Base-by-base conservation (phyloP, 2,329 filamentous ascomycete genomes). In the Trichoderma atrobrunneum region DNA sequence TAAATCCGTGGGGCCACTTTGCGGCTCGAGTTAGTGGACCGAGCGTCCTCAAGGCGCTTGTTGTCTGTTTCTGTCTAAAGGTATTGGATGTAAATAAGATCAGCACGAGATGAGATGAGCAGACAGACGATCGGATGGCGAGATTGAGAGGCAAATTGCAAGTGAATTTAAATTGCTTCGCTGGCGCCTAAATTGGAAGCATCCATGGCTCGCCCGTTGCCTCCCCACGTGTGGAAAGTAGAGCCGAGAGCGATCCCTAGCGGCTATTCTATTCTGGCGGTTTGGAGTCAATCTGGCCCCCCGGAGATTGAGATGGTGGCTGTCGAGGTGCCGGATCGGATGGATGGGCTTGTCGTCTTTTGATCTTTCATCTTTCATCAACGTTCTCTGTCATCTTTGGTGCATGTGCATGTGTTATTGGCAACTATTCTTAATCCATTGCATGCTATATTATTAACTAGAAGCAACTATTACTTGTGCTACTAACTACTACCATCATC, bases 161-260 rank as follows among this genome's bases (percentile, higher is more conserved):
- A 60, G 32, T 34, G 57, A 60, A 7, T 34, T 43, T 57, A 69
- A 51, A 36, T 70, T 32, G 39, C 39, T 43, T 54, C 32, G 28
- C 56, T 32, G 57, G 56, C 26, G 67, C 67, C 67, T 70, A 70
- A 62, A 70, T 70, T 36, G 32, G 34, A 43, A 67, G 24, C 21
- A 61, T 21, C 43, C 43, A 21, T 61, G 30, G 57, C 57, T 32
- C 18, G 43, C 43, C 34, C 28, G 12, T 14, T 24, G 30, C 32
- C 30, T 61, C 59, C 30, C 63, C 64, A 67, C 64, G 64, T 67
- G 64, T 28, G 24, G 26, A 3, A 26, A 21, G 24, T 24, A 43
- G 18, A 51, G 62, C 36, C 30, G 32, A 62, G 59, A 43, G 3
- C 6, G 39, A 65, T 30, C 14, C 18, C 48, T 26, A 56, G 51